phyloP scores from a whole-genome alignment of 2,329 filamentous ascomycete species.

The Aspergillus sp. region DNA sequence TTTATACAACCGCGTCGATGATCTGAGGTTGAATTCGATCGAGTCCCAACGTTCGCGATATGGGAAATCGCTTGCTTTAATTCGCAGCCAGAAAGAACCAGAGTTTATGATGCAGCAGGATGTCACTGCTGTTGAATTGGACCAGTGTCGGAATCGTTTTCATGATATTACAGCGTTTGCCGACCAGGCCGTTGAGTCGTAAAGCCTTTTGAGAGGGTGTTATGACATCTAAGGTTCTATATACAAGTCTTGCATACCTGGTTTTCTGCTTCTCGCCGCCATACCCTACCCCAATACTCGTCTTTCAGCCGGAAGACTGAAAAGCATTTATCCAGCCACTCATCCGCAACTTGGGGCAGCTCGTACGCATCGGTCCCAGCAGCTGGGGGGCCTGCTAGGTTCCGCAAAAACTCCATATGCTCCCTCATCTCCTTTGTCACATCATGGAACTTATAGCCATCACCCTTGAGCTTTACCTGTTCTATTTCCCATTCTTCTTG shows the following conservation, averaged over 20 bases:
- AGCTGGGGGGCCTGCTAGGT: slow-evolving; percentile 41
- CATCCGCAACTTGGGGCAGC: slow-evolving; percentile 40
- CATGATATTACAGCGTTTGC: neutral
- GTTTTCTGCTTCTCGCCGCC: neutral
- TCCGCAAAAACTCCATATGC: slow-evolving; percentile 42
- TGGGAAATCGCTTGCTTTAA: slow-evolving; percentile 3
- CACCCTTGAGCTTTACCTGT: slow-evolving; percentile 21
- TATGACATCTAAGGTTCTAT: neutral
- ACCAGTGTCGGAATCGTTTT: neutral
- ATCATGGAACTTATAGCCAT: slow-evolving; percentile 22
- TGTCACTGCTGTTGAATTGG: neutral
- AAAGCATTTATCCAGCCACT: slow-evolving; percentile 28
- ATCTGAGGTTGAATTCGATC: neutral
- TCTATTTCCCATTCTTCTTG: slow-evolving; percentile 29
- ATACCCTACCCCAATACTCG: slow-evolving; percentile 19
- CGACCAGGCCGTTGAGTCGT: neutral
- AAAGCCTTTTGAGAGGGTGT: neutral
- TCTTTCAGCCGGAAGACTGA: slow-evolving; percentile 20
- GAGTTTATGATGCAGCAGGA: neutral
- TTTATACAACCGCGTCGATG: neutral
- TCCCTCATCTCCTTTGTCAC: slow-evolving; percentile 35
- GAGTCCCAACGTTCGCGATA: slow-evolving; percentile 2
- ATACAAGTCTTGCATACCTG: neutral
- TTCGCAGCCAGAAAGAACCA: neutral
- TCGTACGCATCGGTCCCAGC: slow-evolving; percentile 36